Base-by-base conservation (phyloP, 2,329 filamentous ascomycete genomes). In the Zasmidium citrigriseum region DNA sequence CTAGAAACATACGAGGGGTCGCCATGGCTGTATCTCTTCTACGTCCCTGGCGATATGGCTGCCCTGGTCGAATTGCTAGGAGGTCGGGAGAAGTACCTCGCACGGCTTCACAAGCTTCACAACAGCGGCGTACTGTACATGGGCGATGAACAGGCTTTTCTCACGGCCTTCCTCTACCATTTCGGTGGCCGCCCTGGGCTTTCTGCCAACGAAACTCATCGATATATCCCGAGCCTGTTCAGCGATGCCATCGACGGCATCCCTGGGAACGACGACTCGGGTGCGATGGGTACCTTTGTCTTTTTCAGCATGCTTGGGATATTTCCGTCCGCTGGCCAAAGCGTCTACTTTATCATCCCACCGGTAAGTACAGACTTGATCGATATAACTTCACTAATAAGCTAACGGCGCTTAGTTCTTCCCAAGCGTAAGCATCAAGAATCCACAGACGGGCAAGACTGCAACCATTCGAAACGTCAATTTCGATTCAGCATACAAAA, bases 231-330 rank as follows among this genome's bases (percentile, higher is more conserved):
- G 63, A 73, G 76, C 14, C 85, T 83, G 73, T 89, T 89, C 73
- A 77, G 76, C 50, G 77, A 82, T 1, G 81, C 81, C 0, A 76
- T 78, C 0, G 68, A 67, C 7, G 88, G 88, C 0, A 76, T 90
- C 0, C 88, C 88, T 0, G 88, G 88, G 0, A 90, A 90, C 71
- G 86, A 82, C 46, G 88, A 90, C 70, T 86, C 86, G 1, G 88
- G 88, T 5, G 86, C 88, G 14, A 89, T 90, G 87, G 86, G 90
- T 69, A 85, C 82, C 7, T 89, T 86, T 83, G 72, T 88, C 2
- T 73, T 89, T 9, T 90, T 87, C 84, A 84, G 83, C 62, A 88
- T 88, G 81, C 80, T 89, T 38, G 87, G 87, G 1, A 73, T 89
- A 24, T 89, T 88, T 64, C 87, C 87, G 1, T 76, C 90, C 61